phyloP scores from a whole-genome alignment of 805 yeast genomes.

The Wickerhamomyces bisporus region DNA sequence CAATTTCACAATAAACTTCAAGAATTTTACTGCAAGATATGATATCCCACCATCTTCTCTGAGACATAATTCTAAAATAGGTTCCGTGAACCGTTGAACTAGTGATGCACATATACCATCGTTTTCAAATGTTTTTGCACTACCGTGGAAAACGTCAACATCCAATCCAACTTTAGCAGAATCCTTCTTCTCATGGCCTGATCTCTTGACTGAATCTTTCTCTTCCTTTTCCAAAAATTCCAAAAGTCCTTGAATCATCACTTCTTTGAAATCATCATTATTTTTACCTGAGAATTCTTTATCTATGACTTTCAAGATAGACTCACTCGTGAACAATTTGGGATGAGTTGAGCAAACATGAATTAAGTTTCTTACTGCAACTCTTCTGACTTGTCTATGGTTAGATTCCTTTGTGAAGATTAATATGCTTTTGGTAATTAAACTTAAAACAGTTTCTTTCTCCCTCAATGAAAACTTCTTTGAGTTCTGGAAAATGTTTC shows the following conservation, averaged over 20 bases:
- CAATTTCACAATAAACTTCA: constrained; percentile 50
- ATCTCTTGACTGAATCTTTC: constrained; percentile 32
- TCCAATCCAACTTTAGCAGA: constrained; percentile 30
- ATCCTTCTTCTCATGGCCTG: constrained; percentile 34
- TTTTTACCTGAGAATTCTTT: constrained; percentile 33
- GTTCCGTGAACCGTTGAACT: constrained; percentile 54
- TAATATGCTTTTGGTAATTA: constrained; percentile 54
- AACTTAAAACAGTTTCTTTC: constrained; percentile 51
- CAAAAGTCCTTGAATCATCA: constrained; percentile 51
- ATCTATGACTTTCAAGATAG: constrained; percentile 49
- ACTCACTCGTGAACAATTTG: constrained; percentile 54
- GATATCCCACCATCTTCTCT: constrained; percentile 42
- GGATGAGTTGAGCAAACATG: constrained; percentile 60
- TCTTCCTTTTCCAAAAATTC: constrained; percentile 59
- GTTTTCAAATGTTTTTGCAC: constrained; percentile 40
- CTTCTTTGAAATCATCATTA: constrained; percentile 39
- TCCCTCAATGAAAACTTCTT: constrained; percentile 38
- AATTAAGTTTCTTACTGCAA: constrained; percentile 54
- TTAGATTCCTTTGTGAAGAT: constrained; percentile 39
- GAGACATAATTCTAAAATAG: constrained; percentile 45
- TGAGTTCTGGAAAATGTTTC: constrained; percentile 31
- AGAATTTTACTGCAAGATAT: constrained; percentile 45
- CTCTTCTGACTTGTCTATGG: constrained; percentile 35
- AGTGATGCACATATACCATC: constrained; percentile 75
- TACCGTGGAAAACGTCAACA: constrained; percentile 50